A percentile compares a stretch with the other conserved stretches of the same genome.
phyloP scores from a whole-genome alignment of 768 basidiomycete species.

The Hirschioporus abietinus region DNA sequence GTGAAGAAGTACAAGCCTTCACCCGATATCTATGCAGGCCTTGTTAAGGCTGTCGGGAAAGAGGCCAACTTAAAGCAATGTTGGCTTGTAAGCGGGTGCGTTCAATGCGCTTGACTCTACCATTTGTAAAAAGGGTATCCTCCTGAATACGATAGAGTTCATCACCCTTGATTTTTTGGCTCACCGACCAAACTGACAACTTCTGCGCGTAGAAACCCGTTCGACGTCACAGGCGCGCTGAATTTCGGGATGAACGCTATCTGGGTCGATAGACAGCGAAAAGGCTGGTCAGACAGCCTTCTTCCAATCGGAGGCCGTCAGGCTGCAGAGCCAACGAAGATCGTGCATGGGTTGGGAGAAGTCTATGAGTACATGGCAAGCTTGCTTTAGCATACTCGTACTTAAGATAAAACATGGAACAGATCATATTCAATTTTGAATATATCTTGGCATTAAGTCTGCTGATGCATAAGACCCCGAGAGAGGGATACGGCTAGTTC shows the following conservation, averaged over 20 bases:
- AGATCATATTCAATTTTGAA: no score
- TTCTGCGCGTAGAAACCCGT: conserved; percentile 21
- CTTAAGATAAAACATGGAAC: no score
- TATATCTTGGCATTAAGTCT: no score
- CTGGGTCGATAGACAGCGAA: conserved; percentile 23
- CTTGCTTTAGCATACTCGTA: neutral
- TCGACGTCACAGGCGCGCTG: conserved; percentile 26
- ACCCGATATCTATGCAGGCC: conserved; percentile 19
- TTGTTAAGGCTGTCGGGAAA: conserved; percentile 15
- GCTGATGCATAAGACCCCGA: no score
- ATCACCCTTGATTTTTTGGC: conserved; percentile 3
- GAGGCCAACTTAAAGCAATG: conserved; percentile 13
- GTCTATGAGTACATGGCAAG: conserved; percentile 11
- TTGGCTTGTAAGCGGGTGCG: conserved; percentile 29
- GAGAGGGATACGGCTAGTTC: no score
- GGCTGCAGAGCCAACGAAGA: conserved; percentile 12
- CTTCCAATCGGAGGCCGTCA: conserved; percentile 5
- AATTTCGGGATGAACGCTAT: conserved; percentile 20
- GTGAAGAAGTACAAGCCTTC: conserved; percentile 24
- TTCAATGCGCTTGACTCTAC: conserved; percentile 1
- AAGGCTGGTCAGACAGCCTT: conserved; percentile 21
- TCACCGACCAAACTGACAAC: neutral
- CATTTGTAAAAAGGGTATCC: neutral
- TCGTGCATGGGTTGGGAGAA: conserved; percentile 16
- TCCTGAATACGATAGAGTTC: neutral